Evolutionary conservation across 495 filamentous ascomycete genomes (phyloP).

Genomic region (Hypoxylon perforatum): DNA sequence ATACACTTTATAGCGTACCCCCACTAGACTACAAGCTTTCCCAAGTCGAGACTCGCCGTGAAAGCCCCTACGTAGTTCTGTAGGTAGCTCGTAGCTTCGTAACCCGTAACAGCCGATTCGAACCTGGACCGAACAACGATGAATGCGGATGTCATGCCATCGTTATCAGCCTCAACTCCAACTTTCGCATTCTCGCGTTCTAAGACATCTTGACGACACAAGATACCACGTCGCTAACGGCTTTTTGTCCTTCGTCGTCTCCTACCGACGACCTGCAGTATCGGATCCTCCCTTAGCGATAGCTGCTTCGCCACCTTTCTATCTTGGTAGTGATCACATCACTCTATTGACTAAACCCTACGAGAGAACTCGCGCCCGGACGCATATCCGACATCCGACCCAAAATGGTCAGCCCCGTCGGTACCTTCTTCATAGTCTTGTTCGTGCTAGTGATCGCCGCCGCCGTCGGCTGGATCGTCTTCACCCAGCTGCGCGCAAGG

Average conservation of each 20-base stretch:
- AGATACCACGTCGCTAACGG: conserved; percentile 19
- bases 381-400: conserved; percentile 19
- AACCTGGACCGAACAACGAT: neutral
- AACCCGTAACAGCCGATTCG: conserved; percentile 14
- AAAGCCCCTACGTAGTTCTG: too few species aligned
- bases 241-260: conserved; percentile 1
- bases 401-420: conserved; percentile 57
- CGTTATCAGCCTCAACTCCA: conserved; percentile 41
- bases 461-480: conserved; percentile 62
- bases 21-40: conserved; percentile 32
- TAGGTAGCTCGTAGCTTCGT: neutral
- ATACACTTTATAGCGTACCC: conserved; percentile 12
- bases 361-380: conserved; percentile 4
- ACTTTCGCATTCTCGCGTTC: conserved; percentile 40
- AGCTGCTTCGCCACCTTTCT: conserved; percentile 9
- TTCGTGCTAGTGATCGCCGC: conserved; percentile 60
- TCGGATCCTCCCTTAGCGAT: conserved; percentile 1
- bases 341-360: conserved; percentile 10
- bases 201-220: conserved; percentile 37
- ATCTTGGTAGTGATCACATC: neutral
- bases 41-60: conserved; percentile 23
- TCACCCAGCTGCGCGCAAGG: conserved; percentile 68
- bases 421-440: conserved; percentile 61
- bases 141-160: conserved; percentile 24
- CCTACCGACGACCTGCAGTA: conserved; percentile 11